Evolutionary conservation across 2,329 filamentous ascomycete species (phyloP), one percentile per base, ranked within the genome.

Genomic region (Colletotrichum siamense): DNA sequence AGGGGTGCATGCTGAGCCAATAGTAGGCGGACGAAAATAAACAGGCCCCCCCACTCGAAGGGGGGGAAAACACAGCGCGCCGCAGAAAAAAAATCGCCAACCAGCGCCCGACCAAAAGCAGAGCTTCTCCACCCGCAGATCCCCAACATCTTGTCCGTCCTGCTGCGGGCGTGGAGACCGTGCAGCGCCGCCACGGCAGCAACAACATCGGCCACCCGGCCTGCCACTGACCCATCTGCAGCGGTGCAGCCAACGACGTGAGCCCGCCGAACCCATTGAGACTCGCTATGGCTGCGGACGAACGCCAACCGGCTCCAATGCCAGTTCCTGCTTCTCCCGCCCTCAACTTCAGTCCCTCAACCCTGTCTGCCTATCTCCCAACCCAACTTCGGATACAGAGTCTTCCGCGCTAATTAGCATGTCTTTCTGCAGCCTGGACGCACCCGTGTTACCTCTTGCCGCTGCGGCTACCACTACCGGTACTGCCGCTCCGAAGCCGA

Each of bases 111-210:
- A 49, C 71, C 61, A 68, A 78, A 77, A 73, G 79, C 69, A 70
- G 61, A 63, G 28, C 15, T 39, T 57, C 73, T 77, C 79, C 79
- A 81, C 81, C 81, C 85, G 85, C 84, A 86, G 81, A 84, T 86
- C 85, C 85, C 85, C 85, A 86, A 86, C 85, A 85, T 81, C 80
- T 86, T 85, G 84, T 85, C 85, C 85, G 84, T 80, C 74, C 32
- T 69, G 67, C 73, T 62, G 49, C 52, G 71, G 44, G 44, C 44
- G 44, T 22, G 44, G 71, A 66, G 39, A 52, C 75, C 73, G 70
- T 73, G 69, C 69, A 52, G 30, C 62, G 24, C 16, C 55, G 44
- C 49, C 32, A 44, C 49, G 18, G 18, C 57, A 69, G 26, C 55
- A 32, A 16, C 57, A 49, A 52, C 67, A 73, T 24, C 63, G 28